Base-by-base conservation (phyloP, 2,329 filamentous ascomycete genomes). In the Trichoderma sp. region DNA sequence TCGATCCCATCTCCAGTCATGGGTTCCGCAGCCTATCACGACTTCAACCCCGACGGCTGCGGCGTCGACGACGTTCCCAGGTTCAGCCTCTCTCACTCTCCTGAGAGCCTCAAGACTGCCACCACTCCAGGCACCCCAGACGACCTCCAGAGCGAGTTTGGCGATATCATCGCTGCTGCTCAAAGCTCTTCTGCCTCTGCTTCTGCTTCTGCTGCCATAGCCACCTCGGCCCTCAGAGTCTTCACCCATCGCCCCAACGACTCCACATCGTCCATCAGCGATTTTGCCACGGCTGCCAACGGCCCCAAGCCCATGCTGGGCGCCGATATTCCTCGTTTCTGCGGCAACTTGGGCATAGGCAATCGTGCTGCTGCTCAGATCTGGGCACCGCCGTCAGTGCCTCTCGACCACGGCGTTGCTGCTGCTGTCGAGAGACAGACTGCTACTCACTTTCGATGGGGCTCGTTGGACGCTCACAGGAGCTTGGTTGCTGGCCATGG, bases 91-190 rank as follows among this genome's bases (percentile, higher is more conserved):
- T 61, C 68, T 3, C 32, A 39, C 47, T 71, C 68, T 57, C 68
- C 68, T 2, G 68, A 71, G 26, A 71, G 68, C 26, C 18, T 62
- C 51, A 63, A 32, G 24, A 57, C 28, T 7, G 47, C 26, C 26
- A 39, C 68, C 47, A 64, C 67, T 5, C 57, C 67, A 3, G 39
- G 30, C 26, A 71, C 68, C 1, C 68, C 68, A 28, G 68, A 71
- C 15, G 68, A 64, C 11, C 28, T 26, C 53, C 51, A 26, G 28
- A 43, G 26, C 26, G 32, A 64, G 7, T 71, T 63, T 34, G 60
- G 24, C 12, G 68, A 64, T 12, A 3, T 15, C 12, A 24, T 64
- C 12, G 15, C 32, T 7, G 51, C 18, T 32, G 21, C 66, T 11
- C 56, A 61, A 7, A n/a, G 8, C 26, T 51, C 57, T 4, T 62